phyloP scores from a whole-genome alignment of 2,329 filamentous ascomycete species.

The Cladosporium sp. region DNA sequence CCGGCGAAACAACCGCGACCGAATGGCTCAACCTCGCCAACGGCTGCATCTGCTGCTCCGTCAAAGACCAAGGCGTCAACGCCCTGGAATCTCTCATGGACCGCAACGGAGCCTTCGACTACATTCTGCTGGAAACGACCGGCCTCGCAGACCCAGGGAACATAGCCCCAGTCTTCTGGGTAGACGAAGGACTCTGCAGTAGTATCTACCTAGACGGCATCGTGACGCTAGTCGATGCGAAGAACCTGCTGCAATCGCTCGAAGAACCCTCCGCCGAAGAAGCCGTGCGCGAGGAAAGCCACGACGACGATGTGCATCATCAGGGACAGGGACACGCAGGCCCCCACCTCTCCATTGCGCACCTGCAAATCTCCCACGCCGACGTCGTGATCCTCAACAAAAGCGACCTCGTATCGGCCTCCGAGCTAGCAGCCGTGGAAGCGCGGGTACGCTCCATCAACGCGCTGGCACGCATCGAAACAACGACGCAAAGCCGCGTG shows the following conservation, averaged over 20 bases:
- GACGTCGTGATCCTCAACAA: slow-evolving; percentile 97
- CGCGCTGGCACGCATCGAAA: slow-evolving; percentile 75
- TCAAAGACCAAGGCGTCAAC: slow-evolving; percentile 92
- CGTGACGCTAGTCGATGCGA: slow-evolving; percentile 90
- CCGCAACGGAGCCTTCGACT: slow-evolving; percentile 89
- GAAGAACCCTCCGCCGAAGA: slow-evolving; percentile 56
- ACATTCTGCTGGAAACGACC: slow-evolving; percentile 94
- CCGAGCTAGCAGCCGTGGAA: slow-evolving; percentile 66
- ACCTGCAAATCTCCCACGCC: slow-evolving; percentile 94
- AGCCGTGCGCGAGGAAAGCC: slow-evolving; percentile 10
- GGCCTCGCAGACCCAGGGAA: slow-evolving; percentile 94
- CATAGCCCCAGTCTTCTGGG: slow-evolving; percentile 93
- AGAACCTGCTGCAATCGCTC: slow-evolving; percentile 79
- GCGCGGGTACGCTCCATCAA: slow-evolving; percentile 81
- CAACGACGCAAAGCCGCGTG: slow-evolving; percentile 75
- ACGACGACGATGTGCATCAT: background rate
- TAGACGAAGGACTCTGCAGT: slow-evolving; percentile 91
- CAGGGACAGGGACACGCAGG: slow-evolving; percentile 52
- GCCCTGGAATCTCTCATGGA: slow-evolving; percentile 96
- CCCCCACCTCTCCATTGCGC: slow-evolving; percentile 80
- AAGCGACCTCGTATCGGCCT: slow-evolving; percentile 69
- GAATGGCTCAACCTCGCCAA: slow-evolving; percentile 97
- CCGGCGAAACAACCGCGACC: slow-evolving; percentile 70
- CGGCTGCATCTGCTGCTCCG: slow-evolving; percentile 95
- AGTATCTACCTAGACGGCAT: slow-evolving; percentile 96